Evolutionary conservation across 176 grass and related monocot species (phyloP).

Genomic region (Carex myosuroides): DNA sequence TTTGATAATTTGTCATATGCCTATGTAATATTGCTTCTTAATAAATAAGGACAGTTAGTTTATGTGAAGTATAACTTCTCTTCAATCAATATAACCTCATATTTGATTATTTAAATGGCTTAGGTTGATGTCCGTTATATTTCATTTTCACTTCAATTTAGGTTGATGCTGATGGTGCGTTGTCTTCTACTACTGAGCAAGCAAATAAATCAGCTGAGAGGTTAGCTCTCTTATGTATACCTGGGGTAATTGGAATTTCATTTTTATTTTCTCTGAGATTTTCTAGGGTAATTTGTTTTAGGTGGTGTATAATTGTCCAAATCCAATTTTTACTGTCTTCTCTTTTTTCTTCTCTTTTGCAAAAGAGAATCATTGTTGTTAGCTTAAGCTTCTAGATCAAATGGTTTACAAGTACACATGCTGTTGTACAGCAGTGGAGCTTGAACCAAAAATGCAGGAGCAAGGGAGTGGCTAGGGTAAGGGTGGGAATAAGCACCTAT

Average conservation of each 20-base stretch:
- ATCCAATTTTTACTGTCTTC: not conserved
- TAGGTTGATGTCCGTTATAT: not conserved
- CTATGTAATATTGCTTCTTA: not conserved
- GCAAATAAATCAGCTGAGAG: constrained; percentile 35
- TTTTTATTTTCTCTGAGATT: constrained; percentile 19
- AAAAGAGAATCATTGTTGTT: not conserved
- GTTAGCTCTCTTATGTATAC: constrained; percentile 33
- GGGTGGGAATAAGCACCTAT: not conserved
- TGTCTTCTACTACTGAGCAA: constrained; percentile 47
- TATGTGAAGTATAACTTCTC: not conserved
- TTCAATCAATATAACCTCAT: not conserved
- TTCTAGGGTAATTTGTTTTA: not conserved
- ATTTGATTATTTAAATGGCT: not conserved
- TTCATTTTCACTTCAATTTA: constrained; percentile 35
- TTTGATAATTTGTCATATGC: not conserved
- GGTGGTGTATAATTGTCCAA: not conserved
- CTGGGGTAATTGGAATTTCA: not conserved
- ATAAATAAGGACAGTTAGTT: not conserved
- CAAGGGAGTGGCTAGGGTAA: not conserved
- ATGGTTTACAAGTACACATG: not conserved
- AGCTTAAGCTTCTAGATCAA: not conserved
- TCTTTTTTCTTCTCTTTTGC: not conserved
- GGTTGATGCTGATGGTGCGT: constrained; percentile 37
- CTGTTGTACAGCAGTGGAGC: not conserved
- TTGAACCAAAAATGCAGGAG: not conserved